Percentiles rank a stretch among this genome's conserved stretches.
Conservation (phyloP, 2,329 filamentous ascomycete genomes). For the Ceratocystiopsis minuta region DNA sequence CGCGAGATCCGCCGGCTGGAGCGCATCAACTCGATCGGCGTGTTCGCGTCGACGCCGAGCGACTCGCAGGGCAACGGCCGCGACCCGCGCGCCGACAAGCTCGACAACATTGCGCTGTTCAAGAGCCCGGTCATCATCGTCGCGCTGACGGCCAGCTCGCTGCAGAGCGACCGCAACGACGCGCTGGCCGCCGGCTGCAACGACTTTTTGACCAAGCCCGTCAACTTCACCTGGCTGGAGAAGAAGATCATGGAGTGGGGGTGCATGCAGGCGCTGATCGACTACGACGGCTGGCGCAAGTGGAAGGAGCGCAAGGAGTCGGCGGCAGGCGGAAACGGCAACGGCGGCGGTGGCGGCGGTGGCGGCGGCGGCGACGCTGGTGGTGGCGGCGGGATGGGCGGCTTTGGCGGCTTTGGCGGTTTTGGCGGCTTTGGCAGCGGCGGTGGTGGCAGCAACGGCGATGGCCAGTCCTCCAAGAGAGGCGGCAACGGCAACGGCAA, state of each 20-base stretch:
- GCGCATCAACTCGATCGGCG: constrained; percentile 77
- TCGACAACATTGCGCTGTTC: constrained; percentile 54
- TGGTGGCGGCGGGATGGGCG: no score
- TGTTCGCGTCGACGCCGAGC: constrained; percentile 55
- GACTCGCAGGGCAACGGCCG: constrained; percentile 26
- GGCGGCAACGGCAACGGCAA: not conserved
- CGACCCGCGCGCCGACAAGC: constrained; percentile 46
- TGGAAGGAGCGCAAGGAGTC: constrained; percentile 65
- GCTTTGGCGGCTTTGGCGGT: no score
- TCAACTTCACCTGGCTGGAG: constrained; percentile 94
- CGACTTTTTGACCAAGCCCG: constrained; percentile 96
- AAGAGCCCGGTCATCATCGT: constrained; percentile 98
- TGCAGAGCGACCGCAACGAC: constrained; percentile 91
- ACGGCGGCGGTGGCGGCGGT: no score
- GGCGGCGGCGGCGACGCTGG: no score
- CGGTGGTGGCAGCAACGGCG: not conserved
- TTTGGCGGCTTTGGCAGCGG: no score
- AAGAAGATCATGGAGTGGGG: constrained; percentile 99
- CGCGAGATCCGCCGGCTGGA: constrained; percentile 86
- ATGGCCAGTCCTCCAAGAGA: not conserved
- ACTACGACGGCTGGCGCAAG: constrained; percentile 93
- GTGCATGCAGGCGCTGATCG: constrained; percentile 97
- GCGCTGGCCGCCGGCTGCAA: constrained; percentile 92
- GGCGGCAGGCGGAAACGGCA: no score
- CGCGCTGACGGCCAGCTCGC: constrained; percentile 78